Evolutionary conservation across 1,284 basidiomycete genomes (phyloP).

Genomic region (Mycosarcoma mackinlayi): DNA sequence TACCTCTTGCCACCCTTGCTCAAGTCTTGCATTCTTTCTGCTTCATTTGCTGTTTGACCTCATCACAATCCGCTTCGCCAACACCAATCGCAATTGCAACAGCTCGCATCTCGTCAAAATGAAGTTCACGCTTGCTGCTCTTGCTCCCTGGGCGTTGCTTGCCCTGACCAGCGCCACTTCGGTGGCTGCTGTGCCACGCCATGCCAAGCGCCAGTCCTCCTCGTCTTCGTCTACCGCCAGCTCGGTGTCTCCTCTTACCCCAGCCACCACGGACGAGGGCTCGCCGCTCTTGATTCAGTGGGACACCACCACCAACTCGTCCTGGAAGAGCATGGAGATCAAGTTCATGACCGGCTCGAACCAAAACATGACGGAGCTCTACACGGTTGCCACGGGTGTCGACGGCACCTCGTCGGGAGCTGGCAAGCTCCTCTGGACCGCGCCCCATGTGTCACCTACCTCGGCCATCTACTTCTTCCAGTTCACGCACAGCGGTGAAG

Average conservation of each 20-base stretch:
- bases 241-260: conserved; percentile 48
- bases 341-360: conserved; percentile 81
- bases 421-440: conserved; percentile 74
- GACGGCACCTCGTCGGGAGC: conserved; percentile 73
- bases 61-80: background rate
- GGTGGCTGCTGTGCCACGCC: conserved; percentile 17
- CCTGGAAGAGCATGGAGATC: conserved; percentile 69
- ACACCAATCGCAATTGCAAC: background rate
- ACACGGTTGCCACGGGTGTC: conserved; percentile 75
- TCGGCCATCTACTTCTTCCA: conserved; percentile 64
- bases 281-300: conserved; percentile 45
- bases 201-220: conserved; percentile 26
- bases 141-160: conserved; percentile 26
- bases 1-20: too few species aligned
- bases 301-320: conserved; percentile 33
- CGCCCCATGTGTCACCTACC: conserved; percentile 78
- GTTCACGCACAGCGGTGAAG: conserved; percentile 57
- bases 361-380: conserved; percentile 76
- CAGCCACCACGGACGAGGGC: conserved; percentile 24
- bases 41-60: background rate
- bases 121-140: conserved; percentile 40
- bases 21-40: too few species aligned
- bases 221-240: conserved; percentile 10
- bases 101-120: conserved; percentile 13
- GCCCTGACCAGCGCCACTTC: conserved; percentile 37